Base-by-base conservation (phyloP, 345 rosid genomes). In the Salix exigua region DNA sequence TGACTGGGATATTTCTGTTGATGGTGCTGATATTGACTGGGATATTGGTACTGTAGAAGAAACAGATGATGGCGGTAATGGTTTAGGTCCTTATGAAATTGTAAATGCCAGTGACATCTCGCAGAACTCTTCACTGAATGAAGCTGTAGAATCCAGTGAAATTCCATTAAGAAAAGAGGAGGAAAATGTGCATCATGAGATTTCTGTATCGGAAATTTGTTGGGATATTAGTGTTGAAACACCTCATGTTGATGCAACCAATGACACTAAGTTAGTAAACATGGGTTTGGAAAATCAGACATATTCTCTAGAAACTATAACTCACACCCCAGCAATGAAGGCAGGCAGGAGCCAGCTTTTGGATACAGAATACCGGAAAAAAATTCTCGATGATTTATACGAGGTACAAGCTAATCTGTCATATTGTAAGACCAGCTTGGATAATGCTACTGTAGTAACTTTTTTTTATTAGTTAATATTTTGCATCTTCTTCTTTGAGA, bases 211-310 rank as follows among this genome's bases (percentile, higher is more conserved):
- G 66, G 96, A 91, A 76, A 86, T 89, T 78, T 89, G 91, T 72
- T 96, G 99, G 97, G 97, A 92, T 85, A 81, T 96, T 73, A 91
- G 92, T 42, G 99, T 91, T 74, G 97, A 96, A 76, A 88, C 96
- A 63, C 97, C 98, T 84, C 91, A 87, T 82, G 89, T 91, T 67
- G 95, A 89, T 72, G 86, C 85, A 66, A 86, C 87, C 58, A 88
- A 87, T 73, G 91, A 89, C 79, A 81, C 79, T 61, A 77, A 70
- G 74, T 68, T 74, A 79, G 75, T 82, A 62, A 82, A 81, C 67
- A 71, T 82, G 66, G 73, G 83, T 79, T 42, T 76, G 75, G 86
- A 78, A 71, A 76, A 77, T 80, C 89, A 80, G 83, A 82, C 77
- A 79, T 75, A 21, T 62, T 76, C 68, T 84, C 70, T 74, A 61